Percentiles rank a stretch among this genome's conserved stretches.
Conservation (phyloP, 2,329 filamentous ascomycete genomes). For the Paraphaeosphaeria minitans region DNA sequence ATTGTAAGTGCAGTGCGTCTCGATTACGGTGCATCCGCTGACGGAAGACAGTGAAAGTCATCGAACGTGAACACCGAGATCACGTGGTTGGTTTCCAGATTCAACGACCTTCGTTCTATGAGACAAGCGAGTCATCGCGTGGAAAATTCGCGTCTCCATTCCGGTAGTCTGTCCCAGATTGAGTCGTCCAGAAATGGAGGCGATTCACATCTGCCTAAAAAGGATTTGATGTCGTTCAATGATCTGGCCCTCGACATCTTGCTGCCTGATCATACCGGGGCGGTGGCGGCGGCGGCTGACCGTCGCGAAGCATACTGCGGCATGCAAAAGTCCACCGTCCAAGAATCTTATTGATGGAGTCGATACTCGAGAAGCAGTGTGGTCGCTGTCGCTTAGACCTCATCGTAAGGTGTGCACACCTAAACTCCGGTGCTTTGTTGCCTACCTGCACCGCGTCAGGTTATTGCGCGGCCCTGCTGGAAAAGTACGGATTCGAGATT, state of each 20-base stretch:
- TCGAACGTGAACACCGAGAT: not conserved
- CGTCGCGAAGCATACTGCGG: not conserved
- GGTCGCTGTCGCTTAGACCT: no score
- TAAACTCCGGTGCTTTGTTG: not conserved
- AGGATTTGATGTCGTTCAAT: not conserved
- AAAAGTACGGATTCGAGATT: not conserved
- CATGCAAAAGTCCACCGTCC: not conserved
- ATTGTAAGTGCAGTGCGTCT: not conserved
- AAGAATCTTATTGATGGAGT: not conserved
- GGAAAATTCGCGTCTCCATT: no score
- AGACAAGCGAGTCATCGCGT: not conserved
- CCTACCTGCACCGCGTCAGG: not conserved
- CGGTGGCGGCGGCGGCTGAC: not conserved
- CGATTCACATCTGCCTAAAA: not conserved
- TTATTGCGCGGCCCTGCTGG: not conserved
- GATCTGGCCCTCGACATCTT: not conserved
- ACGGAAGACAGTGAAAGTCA: not conserved
- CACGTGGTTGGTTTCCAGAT: not conserved
- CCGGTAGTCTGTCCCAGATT: not conserved
- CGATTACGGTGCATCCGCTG: not conserved
- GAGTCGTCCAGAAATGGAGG: not conserved
- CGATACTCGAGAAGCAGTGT: not conserved
- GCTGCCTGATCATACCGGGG: not conserved
- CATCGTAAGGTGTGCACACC: not conserved
- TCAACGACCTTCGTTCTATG: not conserved